Conservation (phyloP, 768 basidiomycete genomes). For the Cystobasidium tubakii region DNA sequence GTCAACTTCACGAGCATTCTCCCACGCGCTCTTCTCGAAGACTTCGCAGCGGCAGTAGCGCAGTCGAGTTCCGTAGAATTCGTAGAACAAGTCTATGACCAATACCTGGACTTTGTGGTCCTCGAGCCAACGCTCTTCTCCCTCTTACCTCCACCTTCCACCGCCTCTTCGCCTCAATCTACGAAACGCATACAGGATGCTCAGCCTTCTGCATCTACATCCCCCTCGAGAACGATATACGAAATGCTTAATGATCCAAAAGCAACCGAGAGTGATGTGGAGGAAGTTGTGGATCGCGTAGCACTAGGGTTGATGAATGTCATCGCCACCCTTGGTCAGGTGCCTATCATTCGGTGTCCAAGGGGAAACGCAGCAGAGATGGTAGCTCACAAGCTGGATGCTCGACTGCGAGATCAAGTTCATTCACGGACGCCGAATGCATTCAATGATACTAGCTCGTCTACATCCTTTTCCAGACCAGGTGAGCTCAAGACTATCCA, state of each 20-base stretch:
- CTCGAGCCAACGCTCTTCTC: conserved; percentile 92
- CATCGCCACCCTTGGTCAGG: conserved; percentile 81
- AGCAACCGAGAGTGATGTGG: conserved; percentile 82
- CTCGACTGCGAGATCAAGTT: conserved; percentile 76
- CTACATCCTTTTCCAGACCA: conserved; percentile 50
- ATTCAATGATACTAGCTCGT: conserved; percentile 49
- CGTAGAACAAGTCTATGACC: conserved; percentile 71
- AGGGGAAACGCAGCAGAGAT: conserved; percentile 96
- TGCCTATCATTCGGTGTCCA: conserved; percentile 90
- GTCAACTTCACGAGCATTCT: conserved; percentile 92
- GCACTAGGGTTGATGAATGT: conserved; percentile 86
- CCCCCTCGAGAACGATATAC: conserved; percentile 58
- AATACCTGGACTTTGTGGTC: conserved; percentile 91
- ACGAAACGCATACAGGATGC: conserved; percentile 46
- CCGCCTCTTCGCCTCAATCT: conserved; percentile 49
- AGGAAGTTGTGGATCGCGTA: conserved; percentile 85
- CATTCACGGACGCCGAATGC: conserved; percentile 50
- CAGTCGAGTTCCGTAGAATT: conserved; percentile 70
- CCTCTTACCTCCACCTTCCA: conserved; percentile 58
- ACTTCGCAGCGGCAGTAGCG: conserved; percentile 82
- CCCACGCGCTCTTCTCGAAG: conserved; percentile 79
- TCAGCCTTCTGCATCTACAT: background rate
- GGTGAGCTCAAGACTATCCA: background rate
- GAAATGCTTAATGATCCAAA: conserved; percentile 81
- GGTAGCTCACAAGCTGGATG: conserved; percentile 94